Conservation (phyloP, 1,139 yeast species). For the Debaryomycetaceae sp. region DNA sequence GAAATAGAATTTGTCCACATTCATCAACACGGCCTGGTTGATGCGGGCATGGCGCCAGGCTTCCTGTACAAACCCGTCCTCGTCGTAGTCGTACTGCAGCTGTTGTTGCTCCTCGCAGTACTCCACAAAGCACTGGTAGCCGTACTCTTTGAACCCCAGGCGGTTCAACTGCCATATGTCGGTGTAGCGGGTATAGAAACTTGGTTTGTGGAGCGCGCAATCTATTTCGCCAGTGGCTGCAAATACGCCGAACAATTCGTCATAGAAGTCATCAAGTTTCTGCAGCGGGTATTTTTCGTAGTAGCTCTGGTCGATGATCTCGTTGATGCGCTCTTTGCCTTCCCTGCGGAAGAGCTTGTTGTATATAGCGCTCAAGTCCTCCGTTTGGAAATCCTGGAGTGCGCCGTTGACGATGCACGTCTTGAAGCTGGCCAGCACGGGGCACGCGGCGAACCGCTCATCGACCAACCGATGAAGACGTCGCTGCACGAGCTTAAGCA, state of each 20-base stretch:
- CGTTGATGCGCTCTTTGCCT: conserved; percentile 7
- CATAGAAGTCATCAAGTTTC: conserved; percentile 10
- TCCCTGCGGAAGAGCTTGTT: conserved; percentile 8
- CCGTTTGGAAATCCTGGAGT: conserved; percentile 10
- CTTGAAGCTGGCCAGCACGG: conserved; percentile 2
- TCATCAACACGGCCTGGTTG: conserved; percentile 10
- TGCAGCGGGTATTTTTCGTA: conserved; percentile 10
- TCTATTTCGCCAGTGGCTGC: conserved; percentile 4
- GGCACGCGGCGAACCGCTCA: conserved; percentile 7
- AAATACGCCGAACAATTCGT: conserved; percentile 7
- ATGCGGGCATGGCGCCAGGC: conserved; percentile 4
- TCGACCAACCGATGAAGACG: conserved; percentile 7
- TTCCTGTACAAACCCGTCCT: conserved; percentile 2
- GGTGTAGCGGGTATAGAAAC: conserved; percentile 7
- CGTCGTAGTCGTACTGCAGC: conserved; percentile 5
- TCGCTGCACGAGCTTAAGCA: conserved; percentile 7
- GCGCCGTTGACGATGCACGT: conserved; percentile 8
- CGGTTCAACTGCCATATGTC: conserved; percentile 10
- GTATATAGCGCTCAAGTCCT: conserved; percentile 9
- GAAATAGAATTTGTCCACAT: conserved; percentile 9
- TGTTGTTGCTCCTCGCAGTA: conserved; percentile 7
- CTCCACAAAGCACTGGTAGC: conserved; percentile 9
- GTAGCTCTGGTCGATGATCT: conserved; percentile 8
- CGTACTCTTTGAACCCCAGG: conserved; percentile 7
- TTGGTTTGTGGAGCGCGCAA: conserved; percentile 7